A percentile compares a stretch with the other conserved stretches of the same genome.
Conservation (phyloP, 306 rosid species). For the Biancaea sappan region DNA sequence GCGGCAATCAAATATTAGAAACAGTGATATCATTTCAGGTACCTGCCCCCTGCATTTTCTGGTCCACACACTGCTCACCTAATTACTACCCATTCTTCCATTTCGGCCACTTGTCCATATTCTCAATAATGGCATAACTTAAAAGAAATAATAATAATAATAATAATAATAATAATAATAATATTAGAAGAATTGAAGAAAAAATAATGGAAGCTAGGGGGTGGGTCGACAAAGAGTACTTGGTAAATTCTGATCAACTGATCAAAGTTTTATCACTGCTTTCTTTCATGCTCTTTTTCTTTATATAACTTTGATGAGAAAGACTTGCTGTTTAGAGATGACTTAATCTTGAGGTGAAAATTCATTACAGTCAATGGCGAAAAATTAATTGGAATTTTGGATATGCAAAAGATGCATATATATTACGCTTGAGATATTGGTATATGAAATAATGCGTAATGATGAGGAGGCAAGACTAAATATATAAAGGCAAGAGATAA, state of each 20-base stretch:
- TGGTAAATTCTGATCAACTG: no score
- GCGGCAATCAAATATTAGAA: conserved; percentile 1
- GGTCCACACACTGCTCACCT: conserved; percentile 42
- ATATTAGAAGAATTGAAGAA: no score
- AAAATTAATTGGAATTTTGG: background rate
- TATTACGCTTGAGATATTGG: background rate
- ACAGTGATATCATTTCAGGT: conserved; percentile 22
- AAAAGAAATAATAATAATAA: background rate
- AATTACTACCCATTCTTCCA: conserved; percentile 30
- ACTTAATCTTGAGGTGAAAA: background rate
- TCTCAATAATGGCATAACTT: conserved; percentile 20
- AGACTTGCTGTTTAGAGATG: background rate
- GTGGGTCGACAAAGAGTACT: no score
- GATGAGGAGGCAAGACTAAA: background rate
- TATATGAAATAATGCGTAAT: background rate
- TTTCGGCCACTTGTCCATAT: conserved; percentile 34
- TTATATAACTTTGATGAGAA: background rate
- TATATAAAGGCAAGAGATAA: background rate
- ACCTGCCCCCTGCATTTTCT: conserved; percentile 33
- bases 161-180: background rate
- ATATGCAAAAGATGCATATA: background rate
- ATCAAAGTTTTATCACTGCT: no score
- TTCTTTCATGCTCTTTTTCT: background rate
- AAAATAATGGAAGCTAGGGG: background rate
- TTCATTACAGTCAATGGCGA: background rate